A percentile compares a stretch with the other conserved stretches of the same genome.
Conservation (phyloP, 2,329 filamentous ascomycete species). For the Fusarium proliferatum region DNA sequence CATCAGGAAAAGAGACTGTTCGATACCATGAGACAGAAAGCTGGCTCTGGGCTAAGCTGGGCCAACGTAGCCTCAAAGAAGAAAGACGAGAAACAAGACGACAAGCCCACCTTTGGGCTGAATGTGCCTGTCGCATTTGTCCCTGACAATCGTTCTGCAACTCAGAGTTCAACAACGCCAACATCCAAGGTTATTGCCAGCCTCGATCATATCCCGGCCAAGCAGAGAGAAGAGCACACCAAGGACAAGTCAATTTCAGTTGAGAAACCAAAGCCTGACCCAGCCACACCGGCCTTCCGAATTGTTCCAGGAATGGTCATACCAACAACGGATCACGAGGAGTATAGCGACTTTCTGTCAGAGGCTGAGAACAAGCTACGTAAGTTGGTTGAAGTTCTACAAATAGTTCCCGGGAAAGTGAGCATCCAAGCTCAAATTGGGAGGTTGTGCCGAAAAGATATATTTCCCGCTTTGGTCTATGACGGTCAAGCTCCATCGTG, state of each 20-base stretch:
- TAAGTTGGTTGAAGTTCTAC: constrained; percentile 33
- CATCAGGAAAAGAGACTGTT: constrained; percentile 18
- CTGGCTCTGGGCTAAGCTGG: constrained; percentile 10
- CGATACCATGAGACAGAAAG: constrained; percentile 41
- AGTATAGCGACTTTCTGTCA: constrained; percentile 12
- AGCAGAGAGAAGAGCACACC: neutral
- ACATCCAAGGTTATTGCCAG: neutral
- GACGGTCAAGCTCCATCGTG: constrained; percentile 35
- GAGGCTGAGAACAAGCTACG: constrained; percentile 18
- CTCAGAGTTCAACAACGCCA: neutral
- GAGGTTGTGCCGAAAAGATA: constrained; percentile 44
- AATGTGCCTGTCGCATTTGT: constrained; percentile 14
- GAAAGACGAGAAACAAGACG: neutral
- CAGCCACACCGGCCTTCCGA: neutral
- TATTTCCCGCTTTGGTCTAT: constrained; percentile 31
- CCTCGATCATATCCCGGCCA: no score
- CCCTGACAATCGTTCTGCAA: neutral
- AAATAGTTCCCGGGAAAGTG: constrained; percentile 41
- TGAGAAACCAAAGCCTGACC: neutral
- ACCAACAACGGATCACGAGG: neutral
- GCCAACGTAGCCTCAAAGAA: constrained; percentile 15
- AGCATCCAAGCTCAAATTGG: constrained; percentile 45
- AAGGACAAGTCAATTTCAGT: neutral
- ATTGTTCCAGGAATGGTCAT: constrained; percentile 21
- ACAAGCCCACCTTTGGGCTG: constrained; percentile 3